Conservation (phyloP, 345 rosid genomes). For the Citrus sp. region DNA sequence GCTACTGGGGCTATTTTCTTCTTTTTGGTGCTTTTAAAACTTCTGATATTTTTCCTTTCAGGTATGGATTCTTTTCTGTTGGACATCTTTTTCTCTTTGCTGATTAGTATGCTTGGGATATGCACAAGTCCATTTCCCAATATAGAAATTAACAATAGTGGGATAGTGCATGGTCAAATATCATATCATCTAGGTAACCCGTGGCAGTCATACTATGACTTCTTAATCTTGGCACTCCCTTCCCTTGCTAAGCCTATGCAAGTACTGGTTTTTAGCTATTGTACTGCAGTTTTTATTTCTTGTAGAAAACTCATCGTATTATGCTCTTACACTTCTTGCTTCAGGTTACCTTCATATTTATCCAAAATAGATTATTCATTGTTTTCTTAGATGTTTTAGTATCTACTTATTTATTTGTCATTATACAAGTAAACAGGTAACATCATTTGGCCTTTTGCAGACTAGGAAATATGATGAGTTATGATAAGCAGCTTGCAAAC, state of each 20-base stretch:
- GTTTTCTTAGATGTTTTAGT: not conserved
- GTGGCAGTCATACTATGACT: not conserved
- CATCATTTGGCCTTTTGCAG: conserved; percentile 40
- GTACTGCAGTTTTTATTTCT: not conserved
- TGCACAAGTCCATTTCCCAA: not conserved
- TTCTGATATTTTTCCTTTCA: conserved; percentile 74
- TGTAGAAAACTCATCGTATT: not conserved
- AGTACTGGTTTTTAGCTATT: not conserved
- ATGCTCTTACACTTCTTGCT: not conserved
- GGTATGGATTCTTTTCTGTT: conserved; percentile 39
- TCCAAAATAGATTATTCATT: not conserved
- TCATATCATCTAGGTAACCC: not conserved
- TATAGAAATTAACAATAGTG: not conserved
- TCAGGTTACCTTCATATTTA: not conserved
- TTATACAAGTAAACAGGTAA: conserved; percentile 8
- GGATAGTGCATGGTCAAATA: not conserved
- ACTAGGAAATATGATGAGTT: conserved; percentile 41
- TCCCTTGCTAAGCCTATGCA: not conserved
- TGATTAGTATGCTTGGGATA: conserved; percentile 1
- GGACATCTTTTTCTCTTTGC: conserved; percentile 5
- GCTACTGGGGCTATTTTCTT: conserved; percentile 92
- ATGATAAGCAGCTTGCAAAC: conserved; percentile 69
- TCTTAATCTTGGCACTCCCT: not conserved
- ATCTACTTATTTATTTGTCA: not conserved
- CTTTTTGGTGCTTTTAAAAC: conserved; percentile 37